A percentile compares a stretch with the other conserved stretches of the same genome.
phyloP scores from a whole-genome alignment of 306 rosid species.

The Gleditsia sinensis region DNA sequence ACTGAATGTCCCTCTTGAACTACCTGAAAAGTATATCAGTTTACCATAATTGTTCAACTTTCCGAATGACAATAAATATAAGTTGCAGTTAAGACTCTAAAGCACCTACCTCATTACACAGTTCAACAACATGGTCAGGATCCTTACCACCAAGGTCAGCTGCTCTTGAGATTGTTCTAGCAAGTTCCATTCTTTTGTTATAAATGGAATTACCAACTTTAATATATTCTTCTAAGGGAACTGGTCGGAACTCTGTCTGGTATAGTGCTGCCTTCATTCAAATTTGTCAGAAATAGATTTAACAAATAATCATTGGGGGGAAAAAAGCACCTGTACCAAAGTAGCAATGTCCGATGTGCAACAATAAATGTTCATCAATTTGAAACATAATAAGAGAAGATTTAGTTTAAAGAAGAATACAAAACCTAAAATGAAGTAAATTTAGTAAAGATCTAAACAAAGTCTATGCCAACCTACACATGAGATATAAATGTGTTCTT shows the following conservation, averaged over 20 bases:
- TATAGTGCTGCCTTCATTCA: slow-evolving; percentile 88
- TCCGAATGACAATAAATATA: slow-evolving; percentile 28
- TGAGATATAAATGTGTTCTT: not conserved
- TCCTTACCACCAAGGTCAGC: slow-evolving; percentile 89
- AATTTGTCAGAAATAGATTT: slow-evolving; percentile 38
- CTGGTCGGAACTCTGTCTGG: slow-evolving; percentile 95
- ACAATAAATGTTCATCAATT: slow-evolving; percentile 10
- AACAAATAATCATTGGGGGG: slow-evolving; percentile 18
- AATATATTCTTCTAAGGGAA: slow-evolving; percentile 92
- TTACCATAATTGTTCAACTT: slow-evolving; percentile 23
- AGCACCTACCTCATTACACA: slow-evolving; percentile 85
- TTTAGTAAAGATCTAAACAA: slow-evolving; percentile 24
- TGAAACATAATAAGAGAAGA: slow-evolving; percentile 20
- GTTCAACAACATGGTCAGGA: slow-evolving; percentile 97
- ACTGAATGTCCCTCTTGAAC: slow-evolving; percentile 96
- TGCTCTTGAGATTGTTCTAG: slow-evolving; percentile 68
- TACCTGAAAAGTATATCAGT: slow-evolving; percentile 59
- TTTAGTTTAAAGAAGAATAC: slow-evolving; percentile 20
- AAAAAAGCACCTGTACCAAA: slow-evolving; percentile 9
- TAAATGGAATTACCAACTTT: slow-evolving; percentile 86
- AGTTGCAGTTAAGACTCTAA: slow-evolving; percentile 28
- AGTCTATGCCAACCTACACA: slow-evolving; percentile 9
- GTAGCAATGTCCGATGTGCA: slow-evolving; percentile 26
- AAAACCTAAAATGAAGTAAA: slow-evolving; percentile 18
- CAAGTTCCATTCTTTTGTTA: slow-evolving; percentile 77